phyloP scores from a whole-genome alignment of 2,329 filamentous ascomycete genomes.

The Diaporthe amygdali region DNA sequence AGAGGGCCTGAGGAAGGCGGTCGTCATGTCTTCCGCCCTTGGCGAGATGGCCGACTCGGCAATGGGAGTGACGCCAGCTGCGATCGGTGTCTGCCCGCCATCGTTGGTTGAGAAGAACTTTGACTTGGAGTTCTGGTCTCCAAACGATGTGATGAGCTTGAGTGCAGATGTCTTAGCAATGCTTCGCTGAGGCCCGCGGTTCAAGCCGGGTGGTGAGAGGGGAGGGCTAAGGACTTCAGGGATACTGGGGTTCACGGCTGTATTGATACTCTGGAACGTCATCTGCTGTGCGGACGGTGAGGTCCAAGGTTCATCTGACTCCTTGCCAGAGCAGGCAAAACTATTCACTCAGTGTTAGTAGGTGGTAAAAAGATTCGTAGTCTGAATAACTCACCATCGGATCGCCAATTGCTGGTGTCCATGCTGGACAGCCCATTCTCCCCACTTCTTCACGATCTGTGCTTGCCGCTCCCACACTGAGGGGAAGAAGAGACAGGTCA shows the following conservation, averaged over 20 bases:
- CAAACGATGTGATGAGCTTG: slow-evolving; percentile 92
- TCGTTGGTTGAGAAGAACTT: slow-evolving; percentile 66
- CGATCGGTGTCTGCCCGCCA: slow-evolving; percentile 74
- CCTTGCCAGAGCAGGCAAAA: slow-evolving; percentile 88
- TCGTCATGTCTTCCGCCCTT: slow-evolving; percentile 67
- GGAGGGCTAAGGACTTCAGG: slow-evolving; percentile 71
- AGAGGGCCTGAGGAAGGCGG: slow-evolving; percentile 70
- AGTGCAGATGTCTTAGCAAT: slow-evolving; percentile 82
- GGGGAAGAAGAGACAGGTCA: slow-evolving; percentile 84
- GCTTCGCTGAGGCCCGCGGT: slow-evolving; percentile 62
- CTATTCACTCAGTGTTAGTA: slow-evolving; percentile 36
- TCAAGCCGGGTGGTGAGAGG: slow-evolving; percentile 73
- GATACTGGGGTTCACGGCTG: slow-evolving; percentile 41
- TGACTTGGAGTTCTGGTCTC: slow-evolving; percentile 64
- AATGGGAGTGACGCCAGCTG: slow-evolving; percentile 86
- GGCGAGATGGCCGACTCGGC: slow-evolving; percentile 79
- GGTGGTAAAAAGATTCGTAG: not conserved
- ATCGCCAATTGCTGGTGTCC: slow-evolving; percentile 91
- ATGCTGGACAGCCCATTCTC: slow-evolving; percentile 86
- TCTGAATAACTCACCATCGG: slow-evolving; percentile 60
- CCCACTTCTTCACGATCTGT: slow-evolving; percentile 91
- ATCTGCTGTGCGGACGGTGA: slow-evolving; percentile 77
- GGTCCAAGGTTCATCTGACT: slow-evolving; percentile 85
- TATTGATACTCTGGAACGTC: slow-evolving; percentile 52
- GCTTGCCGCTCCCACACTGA: slow-evolving; percentile 90